Percentiles rank a stretch among this genome's conserved stretches.
Conservation (phyloP, 179 eudicot species). For the Beta lomatogona region DNA sequence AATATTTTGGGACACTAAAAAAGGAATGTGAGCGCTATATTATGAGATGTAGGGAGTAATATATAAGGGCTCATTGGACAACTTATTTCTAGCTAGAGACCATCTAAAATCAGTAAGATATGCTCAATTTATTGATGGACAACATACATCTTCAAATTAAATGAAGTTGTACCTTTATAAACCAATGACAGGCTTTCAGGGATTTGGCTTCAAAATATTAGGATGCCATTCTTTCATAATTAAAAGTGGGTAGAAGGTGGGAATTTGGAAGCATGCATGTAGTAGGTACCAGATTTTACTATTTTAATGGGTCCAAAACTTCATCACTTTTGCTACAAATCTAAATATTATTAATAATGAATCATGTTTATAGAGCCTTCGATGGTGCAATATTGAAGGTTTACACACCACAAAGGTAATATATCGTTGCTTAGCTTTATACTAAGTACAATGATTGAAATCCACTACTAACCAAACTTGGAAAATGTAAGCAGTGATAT, state of each 20-base stretch:
- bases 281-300: neutral
- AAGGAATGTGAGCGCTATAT: too few relatives aligned
- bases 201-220: neutral
- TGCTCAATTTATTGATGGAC: neutral
- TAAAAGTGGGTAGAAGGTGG: neutral
- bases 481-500: neutral
- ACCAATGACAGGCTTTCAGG: neutral
- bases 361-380: neutral
- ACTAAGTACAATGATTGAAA: conserved; percentile 23
- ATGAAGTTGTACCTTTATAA: conserved; percentile 4
- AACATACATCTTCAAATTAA: neutral
- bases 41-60: too few relatives aligned
- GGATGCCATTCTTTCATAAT: neutral
- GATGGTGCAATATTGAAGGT: neutral
- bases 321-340: neutral
- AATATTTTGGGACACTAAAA: too few relatives aligned
- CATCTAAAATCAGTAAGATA: too few relatives aligned
- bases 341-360: neutral
- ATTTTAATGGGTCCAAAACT: neutral
- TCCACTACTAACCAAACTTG: neutral
- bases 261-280: neutral
- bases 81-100: too few relatives aligned
- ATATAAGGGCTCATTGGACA: neutral
- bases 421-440: neutral
- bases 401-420: neutral